These are phyloP conservation scores for Magnusiomyces paraingens DNA, from an alignment of 1,139 yeast genomes.

Conservation along the genomic window DNA sequence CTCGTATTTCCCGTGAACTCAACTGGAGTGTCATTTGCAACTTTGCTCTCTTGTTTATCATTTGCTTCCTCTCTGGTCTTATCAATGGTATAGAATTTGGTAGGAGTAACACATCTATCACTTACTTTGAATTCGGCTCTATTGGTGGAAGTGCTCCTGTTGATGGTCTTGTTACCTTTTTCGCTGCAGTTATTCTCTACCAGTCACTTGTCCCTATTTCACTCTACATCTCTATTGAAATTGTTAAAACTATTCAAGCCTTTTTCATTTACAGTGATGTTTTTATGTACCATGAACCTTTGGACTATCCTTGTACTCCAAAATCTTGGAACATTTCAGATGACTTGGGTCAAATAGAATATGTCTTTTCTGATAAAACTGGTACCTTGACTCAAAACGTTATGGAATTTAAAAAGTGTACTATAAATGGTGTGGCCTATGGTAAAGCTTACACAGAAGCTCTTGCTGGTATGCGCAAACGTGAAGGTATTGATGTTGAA, in stretches of 20 bases:
- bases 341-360: constrained; percentile 94
- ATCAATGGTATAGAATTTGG: constrained; percentile 73
- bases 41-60: constrained; percentile 61
- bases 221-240: constrained; percentile 87
- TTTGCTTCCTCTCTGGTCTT: constrained; percentile 79
- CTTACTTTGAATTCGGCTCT: constrained; percentile 65
- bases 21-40: constrained; percentile 78
- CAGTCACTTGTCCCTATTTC: constrained; percentile 94
- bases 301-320: constrained; percentile 94
- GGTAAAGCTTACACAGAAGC: constrained; percentile 97
- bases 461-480: constrained; percentile 80
- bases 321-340: constrained; percentile 97
- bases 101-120: constrained; percentile 47
- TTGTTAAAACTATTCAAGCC: constrained; percentile 90
- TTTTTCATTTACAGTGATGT: constrained; percentile 86
- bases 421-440: constrained; percentile 79
- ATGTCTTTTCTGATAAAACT: constrained; percentile 91
- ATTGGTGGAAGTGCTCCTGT: constrained; percentile 60
- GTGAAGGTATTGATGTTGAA: constrained; percentile 70
- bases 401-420: constrained; percentile 93
- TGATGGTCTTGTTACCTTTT: constrained; percentile 79
- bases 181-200: constrained; percentile 82
- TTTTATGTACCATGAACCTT: constrained; percentile 72
- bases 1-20: constrained; percentile 76
- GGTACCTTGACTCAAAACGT: constrained; percentile 95